phyloP scores from a whole-genome alignment of 2,329 filamentous ascomycete genomes.

The Monosporascus sp. region DNA sequence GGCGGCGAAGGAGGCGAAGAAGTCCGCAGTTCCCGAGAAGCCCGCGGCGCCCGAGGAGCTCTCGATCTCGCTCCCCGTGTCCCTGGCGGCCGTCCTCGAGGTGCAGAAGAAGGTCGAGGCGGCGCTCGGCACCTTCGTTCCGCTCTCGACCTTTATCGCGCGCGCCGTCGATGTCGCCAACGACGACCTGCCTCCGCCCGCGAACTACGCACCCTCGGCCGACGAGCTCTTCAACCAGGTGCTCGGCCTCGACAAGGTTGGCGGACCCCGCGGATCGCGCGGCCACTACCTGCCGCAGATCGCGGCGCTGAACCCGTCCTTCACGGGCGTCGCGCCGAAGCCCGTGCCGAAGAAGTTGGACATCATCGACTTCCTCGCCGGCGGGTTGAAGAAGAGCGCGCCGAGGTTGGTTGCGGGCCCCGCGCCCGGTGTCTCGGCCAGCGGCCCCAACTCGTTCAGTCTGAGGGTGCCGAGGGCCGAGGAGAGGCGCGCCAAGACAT shows the following conservation, averaged over 20 bases:
- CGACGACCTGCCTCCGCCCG: conserved; percentile 68
- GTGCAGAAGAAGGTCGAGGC: conserved; percentile 76
- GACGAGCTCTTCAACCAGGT: conserved; percentile 88
- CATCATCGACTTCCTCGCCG: conserved; percentile 75
- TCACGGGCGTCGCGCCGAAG: conserved; percentile 25
- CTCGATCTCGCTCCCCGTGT: conserved; percentile 68
- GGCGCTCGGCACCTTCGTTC: conserved; percentile 72
- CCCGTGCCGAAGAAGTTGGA: conserved; percentile 53
- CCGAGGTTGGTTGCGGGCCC: conserved; percentile 14
- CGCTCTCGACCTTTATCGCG: conserved; percentile 79
- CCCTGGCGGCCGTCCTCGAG: conserved; percentile 70
- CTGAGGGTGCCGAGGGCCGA: conserved; percentile 74
- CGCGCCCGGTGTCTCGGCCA: conserved; percentile 31
- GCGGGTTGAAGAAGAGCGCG: conserved; percentile 24
- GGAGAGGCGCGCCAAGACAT: conserved; percentile 73
- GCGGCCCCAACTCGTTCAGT: conserved; percentile 71
- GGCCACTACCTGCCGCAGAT: conserved; percentile 70
- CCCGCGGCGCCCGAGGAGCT: conserved; percentile 41
- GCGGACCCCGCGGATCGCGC: conserved; percentile 44
- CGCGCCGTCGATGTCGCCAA: conserved; percentile 85
- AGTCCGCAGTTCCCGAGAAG: conserved; percentile 32
- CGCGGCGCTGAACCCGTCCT: conserved; percentile 44
- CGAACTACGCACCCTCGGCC: conserved; percentile 59
- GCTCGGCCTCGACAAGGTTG: conserved; percentile 58
- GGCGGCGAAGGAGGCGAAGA: conserved; percentile 28